phyloP scores from a whole-genome alignment of 2,329 filamentous ascomycete genomes.

The Exophiala spinifera region DNA sequence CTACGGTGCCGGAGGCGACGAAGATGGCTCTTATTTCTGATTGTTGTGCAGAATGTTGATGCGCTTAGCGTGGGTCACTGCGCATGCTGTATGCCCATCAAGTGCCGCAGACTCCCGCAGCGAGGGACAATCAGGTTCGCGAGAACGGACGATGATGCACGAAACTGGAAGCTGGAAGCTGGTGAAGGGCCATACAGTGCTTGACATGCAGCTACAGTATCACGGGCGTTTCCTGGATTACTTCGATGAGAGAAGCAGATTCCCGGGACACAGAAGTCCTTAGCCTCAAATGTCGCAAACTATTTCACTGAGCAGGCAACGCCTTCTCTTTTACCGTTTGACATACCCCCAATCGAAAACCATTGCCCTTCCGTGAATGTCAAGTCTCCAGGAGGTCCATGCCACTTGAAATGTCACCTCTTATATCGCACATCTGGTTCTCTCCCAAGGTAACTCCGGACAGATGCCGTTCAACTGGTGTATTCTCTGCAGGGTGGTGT shows the following conservation, averaged over 20 bases:
- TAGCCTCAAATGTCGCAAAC: neutral
- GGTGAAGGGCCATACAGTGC: neutral
- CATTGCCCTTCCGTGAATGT: too few relatives aligned
- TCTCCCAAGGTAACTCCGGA: too few relatives aligned
- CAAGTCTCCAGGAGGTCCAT: too few relatives aligned
- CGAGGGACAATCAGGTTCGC: too few relatives aligned
- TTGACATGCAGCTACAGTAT: neutral
- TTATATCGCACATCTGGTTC: too few relatives aligned
- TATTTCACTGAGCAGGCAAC: too few relatives aligned
- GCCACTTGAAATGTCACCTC: too few relatives aligned
- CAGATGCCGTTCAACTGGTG: neutral
- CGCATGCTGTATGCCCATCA: too few relatives aligned
- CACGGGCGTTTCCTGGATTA: neutral
- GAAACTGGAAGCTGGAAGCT: neutral
- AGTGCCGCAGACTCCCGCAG: too few relatives aligned
- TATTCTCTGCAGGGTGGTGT: neutral
- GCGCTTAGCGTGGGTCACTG: neutral
- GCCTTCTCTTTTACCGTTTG: too few relatives aligned
- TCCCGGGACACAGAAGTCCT: neutral
- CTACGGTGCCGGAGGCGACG: constrained; percentile 53
- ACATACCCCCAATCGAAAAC: too few relatives aligned
- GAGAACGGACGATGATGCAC: neutral
- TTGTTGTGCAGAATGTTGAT: neutral
- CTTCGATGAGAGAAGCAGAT: neutral
- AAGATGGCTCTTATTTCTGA: constrained; percentile 29